A percentile compares a stretch with the other conserved stretches of the same genome.
Evolutionary conservation across 2,329 filamentous ascomycete species (phyloP).

Genomic region (Botryotinia calthae): DNA sequence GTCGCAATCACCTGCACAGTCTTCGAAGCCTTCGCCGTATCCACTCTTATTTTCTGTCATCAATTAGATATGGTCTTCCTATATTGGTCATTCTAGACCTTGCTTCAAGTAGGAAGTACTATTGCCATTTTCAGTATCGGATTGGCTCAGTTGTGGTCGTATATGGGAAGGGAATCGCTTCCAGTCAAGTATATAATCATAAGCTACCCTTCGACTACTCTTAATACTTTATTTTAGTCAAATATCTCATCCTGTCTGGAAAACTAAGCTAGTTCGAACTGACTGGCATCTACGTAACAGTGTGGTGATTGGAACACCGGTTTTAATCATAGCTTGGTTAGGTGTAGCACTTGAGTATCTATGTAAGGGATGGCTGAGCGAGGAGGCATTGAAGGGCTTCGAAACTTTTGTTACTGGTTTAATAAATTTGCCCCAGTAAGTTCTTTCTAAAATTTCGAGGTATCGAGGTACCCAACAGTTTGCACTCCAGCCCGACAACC

Average conservation of each 20-base stretch:
- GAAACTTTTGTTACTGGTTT: background rate
- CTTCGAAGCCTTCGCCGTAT: constrained; percentile 50
- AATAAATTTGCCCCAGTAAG: background rate
- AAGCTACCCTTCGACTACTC: background rate
- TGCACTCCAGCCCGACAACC: background rate
- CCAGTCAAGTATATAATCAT: constrained; percentile 54
- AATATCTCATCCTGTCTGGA: background rate
- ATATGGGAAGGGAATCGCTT: constrained; percentile 32
- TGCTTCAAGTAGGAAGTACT: constrained; percentile 55
- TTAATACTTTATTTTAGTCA: no score
- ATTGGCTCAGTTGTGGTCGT: constrained; percentile 39
- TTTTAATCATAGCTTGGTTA: constrained; percentile 49
- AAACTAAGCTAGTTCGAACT: no score
- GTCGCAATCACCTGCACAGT: constrained; percentile 48
- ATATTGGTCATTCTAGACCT: constrained; percentile 61
- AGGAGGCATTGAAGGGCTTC: background rate
- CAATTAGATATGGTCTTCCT: constrained; percentile 57
- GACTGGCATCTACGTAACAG: constrained; percentile 33
- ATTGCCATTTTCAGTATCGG: constrained; percentile 57
- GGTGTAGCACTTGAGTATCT: background rate
- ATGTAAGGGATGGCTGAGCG: background rate
- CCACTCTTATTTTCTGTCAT: constrained; percentile 51
- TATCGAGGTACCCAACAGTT: background rate
- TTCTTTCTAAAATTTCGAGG: background rate
- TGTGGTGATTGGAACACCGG: constrained; percentile 56